Evolutionary conservation across 129 eudicot genomes (phyloP), one percentile per base, ranked within the genome.

Genomic region (Calendula officinalis): DNA sequence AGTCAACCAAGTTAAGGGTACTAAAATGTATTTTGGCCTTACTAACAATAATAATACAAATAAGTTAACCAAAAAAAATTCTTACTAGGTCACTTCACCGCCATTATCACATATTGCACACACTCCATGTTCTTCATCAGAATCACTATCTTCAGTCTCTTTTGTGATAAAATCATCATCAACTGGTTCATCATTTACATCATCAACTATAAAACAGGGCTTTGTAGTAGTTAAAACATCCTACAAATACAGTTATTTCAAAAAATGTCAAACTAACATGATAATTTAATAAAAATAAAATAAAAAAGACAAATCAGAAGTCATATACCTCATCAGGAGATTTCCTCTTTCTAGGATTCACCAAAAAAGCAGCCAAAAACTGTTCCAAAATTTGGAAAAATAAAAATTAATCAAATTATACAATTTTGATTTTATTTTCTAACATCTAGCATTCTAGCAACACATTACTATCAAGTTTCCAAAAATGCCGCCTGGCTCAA

Each of bases 71-170:
- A 1, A 22, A 22, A 22, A 22, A 22, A 22, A 22, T 1, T 1
- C 30, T 48, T 70, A 83, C 95, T 81, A 55, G 17, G 72, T 64
- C 56, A 87, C 34, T 4, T 35, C 30, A 38, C 95, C 95, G 8
- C 95, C 95, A 49, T 87, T 69, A 46, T 87, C 95, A 67, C 95
- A 87, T n/a, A 87, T 78, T 56, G 82, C 81, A 74, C 91, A 87
- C 49, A 87, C 92, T 15, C 74, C 72, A 11, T 79, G 81, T 30
- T 59, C 77, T 67, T 81, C 83, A 62, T 44, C 81, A 46, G 75
- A 68, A 30, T 57, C 72, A 35, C 50, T 64, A 48, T 72, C 83
- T 38, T 62, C 78, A 59, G 4, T 37, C 17, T 72, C 75, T 53
- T 53, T 32, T 39, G 62, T 56, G 22, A 52, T 56, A 11, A 41